Conservation (phyloP, 495 filamentous ascomycete genomes). For the Aspergillus sclerotioniger region DNA sequence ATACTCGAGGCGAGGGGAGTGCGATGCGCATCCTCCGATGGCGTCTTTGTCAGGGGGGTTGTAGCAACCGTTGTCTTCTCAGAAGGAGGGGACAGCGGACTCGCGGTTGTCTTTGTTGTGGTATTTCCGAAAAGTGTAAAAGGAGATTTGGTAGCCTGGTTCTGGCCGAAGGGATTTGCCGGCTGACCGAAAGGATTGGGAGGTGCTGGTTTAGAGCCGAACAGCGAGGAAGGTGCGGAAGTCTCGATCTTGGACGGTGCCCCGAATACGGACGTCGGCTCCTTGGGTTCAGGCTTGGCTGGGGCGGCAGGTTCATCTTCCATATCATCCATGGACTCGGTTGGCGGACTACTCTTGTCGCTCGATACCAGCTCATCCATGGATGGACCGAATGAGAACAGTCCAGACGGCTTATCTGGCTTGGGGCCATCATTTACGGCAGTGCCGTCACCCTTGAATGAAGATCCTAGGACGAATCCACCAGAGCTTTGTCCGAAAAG, state of each 20-base stretch:
- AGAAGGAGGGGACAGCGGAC: conserved; percentile 35
- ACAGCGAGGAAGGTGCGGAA: conserved; percentile 30
- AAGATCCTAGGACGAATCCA: conserved; percentile 72
- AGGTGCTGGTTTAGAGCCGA: conserved; percentile 28
- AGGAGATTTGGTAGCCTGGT: conserved; percentile 34
- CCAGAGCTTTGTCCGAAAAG: conserved; percentile 51
- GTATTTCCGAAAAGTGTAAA: conserved; percentile 38
- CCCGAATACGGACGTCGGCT: conserved; percentile 47
- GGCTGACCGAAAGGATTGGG: conserved; percentile 15
- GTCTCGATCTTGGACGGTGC: conserved; percentile 26
- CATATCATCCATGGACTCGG: conserved; percentile 38
- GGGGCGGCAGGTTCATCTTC: conserved; percentile 28
- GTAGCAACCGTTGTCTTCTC: conserved; percentile 35
- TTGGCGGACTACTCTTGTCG: conserved; percentile 28
- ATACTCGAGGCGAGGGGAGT: conserved; percentile 22
- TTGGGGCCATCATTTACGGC: conserved; percentile 60
- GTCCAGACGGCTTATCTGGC: conserved; percentile 37
- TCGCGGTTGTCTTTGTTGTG: conserved; percentile 23
- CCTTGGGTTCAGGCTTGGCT: conserved; percentile 22
- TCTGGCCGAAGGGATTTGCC: conserved; percentile 28
- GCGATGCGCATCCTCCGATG: conserved; percentile 18
- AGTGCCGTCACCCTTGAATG: conserved; percentile 74
- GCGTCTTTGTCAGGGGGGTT: conserved; percentile 23
- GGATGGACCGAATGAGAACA: conserved; percentile 36
- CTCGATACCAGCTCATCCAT: conserved; percentile 31